Evolutionary conservation across 306 rosid species (phyloP), one percentile per base, ranked within the genome.

Genomic region (Glycine tomentella): DNA sequence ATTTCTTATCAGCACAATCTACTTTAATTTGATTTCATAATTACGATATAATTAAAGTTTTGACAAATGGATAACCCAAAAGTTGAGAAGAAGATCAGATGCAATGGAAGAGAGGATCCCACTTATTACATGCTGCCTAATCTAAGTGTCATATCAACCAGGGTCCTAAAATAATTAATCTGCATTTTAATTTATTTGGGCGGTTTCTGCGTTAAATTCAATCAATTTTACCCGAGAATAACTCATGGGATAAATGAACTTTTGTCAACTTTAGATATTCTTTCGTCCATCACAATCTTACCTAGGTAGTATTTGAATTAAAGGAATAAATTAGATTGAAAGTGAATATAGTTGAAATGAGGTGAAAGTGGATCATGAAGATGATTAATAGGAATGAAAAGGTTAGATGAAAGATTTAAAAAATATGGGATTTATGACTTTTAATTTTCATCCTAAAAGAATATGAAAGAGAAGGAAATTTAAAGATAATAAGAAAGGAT

Each of bases 201-300:
- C 84, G 72, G 83, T 78, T 79, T 78, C 73, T 79, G 52, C 44
- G 9, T 83, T 70, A 63, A 70, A 44, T 64, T 81, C 58, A 62
- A 55, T 44, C 80, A 74, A 64, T 80, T 73, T 25, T 74, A 9
- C 56, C 49, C 31, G 9, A 65, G 80, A 81, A 81, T 74, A 81
- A 81, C 15, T 74, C 52, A 44, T 74, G 14, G 44, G 17, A 56
- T 49, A 68, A 50, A 61, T 16, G 40, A 72, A 77, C 25, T 8
- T 16, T 52, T 46, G 63, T 52, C 36, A 75, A 58, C 74, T 33
- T 9, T 11, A 53, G 72, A 14, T 61, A 40, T 3, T 34, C 81
- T 46, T 34, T 33, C 2, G 69, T 80, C 25, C 7, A 75, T 80
- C 56, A 55, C 75, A 83, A 55, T 78, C 83, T 83, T 63, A 67